Base-by-base conservation (phyloP, 179 eudicot genomes). In the Silene vulgaris region DNA sequence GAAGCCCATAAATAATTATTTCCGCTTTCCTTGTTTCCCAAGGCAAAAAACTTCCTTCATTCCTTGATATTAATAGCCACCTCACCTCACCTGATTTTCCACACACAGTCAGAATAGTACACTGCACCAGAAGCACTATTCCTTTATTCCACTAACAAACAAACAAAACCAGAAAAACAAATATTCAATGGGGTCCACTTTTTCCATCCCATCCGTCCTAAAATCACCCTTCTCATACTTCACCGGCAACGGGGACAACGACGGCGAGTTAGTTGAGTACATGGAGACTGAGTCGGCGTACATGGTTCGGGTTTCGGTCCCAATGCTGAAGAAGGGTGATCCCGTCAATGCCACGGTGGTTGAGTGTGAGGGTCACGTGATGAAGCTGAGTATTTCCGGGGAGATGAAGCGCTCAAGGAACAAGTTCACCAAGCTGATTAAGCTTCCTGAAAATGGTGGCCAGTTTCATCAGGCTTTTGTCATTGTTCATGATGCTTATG, bases 121-220 rank as follows among this genome's bases (percentile, higher is more conserved):
- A 63, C 67, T 9, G 14, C 54, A 48, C 54, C 14, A 32, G 35
- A 32, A 32, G 2, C 54, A 48, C 54, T 48, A 48, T 48, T 48
- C 54, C 54, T 40, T 40, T 9, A 40, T 40, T 40, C 48, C 48
- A 40, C 48, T 40, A 40, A 20, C 21, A 20, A 20, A 23, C 16
- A 64, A 26, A 64, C 28, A 67, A 35, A 67, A 21, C 14, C 66
- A 35, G n/a, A 5, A 20, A 45, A 69, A 5, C 17, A 17, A 43
- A 32, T 48, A 48, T 48, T 13, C 54, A 48, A 69, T 69, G 73
- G 73, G 57, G 73, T 43, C 73, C 28, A 69, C 28, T 8, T 19
- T 19, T 1, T 68, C 72, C 9, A 3, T 37, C 8, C 72, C 20
- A 66, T 4, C 71, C n/a, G 3, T 0, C 17, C 50, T 66, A 7